Evolutionary conservation across 768 basidiomycete species (phyloP).

Genomic region (Crucibulum laeve): DNA sequence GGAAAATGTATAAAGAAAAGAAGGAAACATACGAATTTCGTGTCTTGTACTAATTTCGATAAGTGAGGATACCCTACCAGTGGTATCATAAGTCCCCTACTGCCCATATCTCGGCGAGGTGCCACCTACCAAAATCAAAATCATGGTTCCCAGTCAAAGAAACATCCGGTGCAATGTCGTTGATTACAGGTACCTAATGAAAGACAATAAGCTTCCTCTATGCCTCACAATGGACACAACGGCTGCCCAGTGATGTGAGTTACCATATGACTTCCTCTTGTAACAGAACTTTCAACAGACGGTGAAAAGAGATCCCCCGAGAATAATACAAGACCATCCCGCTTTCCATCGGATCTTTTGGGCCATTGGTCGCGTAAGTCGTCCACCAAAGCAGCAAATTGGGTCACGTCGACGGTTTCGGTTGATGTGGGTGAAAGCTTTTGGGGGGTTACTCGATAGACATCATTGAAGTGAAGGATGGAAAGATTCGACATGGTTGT

Average conservation of each 20-base stretch:
- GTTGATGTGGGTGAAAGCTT: slow-evolving; percentile 47
- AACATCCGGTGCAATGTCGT: slow-evolving; percentile 73
- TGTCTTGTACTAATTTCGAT: slow-evolving; percentile 64
- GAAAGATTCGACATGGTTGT: slow-evolving; percentile 20
- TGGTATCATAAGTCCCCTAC: not conserved
- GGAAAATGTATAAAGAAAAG: not conserved
- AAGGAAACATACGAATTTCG: slow-evolving; percentile 57
- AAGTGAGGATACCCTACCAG: slow-evolving; percentile 14
- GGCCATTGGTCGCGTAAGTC: slow-evolving; percentile 58
- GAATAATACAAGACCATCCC: slow-evolving; percentile 78
- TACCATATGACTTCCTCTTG: slow-evolving; percentile 90
- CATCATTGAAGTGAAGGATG: slow-evolving; percentile 77
- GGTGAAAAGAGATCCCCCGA: slow-evolving; percentile 90
- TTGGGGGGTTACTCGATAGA: slow-evolving; percentile 78
- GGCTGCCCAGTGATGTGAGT: slow-evolving; percentile 9
- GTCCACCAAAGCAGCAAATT: slow-evolving; percentile 73
- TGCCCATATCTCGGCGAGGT: not conserved
- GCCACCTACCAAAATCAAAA: slow-evolving; percentile 72
- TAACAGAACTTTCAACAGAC: slow-evolving; percentile 81
- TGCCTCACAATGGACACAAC: not conserved
- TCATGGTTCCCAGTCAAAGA: slow-evolving; percentile 89
- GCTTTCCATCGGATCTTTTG: slow-evolving; percentile 36
- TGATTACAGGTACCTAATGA: slow-evolving; percentile 77
- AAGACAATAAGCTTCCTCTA: not conserved
- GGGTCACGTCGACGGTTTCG: slow-evolving; percentile 81